Evolutionary conservation across 2,329 filamentous ascomycete species (phyloP), one percentile per base, ranked within the genome.

Genomic region (Blastomyces parvus): DNA sequence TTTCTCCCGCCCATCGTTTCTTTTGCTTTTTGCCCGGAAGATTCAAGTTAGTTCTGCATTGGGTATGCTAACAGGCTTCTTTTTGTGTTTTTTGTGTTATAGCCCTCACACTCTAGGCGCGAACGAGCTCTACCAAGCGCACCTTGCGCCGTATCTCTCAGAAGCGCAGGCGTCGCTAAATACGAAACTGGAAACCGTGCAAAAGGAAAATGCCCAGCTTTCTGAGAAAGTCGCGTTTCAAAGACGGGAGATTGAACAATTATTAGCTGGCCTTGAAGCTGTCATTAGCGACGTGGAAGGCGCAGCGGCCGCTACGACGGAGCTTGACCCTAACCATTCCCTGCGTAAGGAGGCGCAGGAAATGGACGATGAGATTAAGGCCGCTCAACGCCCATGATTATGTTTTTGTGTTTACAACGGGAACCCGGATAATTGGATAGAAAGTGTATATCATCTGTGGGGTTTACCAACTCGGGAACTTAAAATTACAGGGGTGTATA

Each of bases 41-140:
- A 38, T 57, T 27, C 52, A 36, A n/a, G 2, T 22, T 13, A 25
- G n/a, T 52, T 61, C 17, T 52, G 22, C 30, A 6, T 44, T 25
- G 22, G 38, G 22, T 44, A 59, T 38, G 59, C 25, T 56, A 48
- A 42, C 44, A 44, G 11, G 7, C 2, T 19, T 14, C 13, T 42
- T 3, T 42, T 42, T 50, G 1, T 2, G 3, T 53, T 36, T 48
- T 14, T 42, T 42, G 14, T 2, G 40, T 42, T 59, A 66, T 65
- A 86, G 83, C 42, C 82, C 83, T 22, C 85, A 87, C 73, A 84
- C 81, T 0, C 75, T 86, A 25, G 78, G 82, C 0, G 82, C 84
- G 0, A 75, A 80, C 36, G 79, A 82, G 58, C 76, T 87, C 13
- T 83, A 84, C 65, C 76, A 80, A 22, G 83, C 84, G n/a, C 83